Evolutionary conservation across 2,329 filamentous ascomycete species (phyloP), one percentile per base, ranked within the genome.

Genomic region (Ceratocystis lukuohia): DNA sequence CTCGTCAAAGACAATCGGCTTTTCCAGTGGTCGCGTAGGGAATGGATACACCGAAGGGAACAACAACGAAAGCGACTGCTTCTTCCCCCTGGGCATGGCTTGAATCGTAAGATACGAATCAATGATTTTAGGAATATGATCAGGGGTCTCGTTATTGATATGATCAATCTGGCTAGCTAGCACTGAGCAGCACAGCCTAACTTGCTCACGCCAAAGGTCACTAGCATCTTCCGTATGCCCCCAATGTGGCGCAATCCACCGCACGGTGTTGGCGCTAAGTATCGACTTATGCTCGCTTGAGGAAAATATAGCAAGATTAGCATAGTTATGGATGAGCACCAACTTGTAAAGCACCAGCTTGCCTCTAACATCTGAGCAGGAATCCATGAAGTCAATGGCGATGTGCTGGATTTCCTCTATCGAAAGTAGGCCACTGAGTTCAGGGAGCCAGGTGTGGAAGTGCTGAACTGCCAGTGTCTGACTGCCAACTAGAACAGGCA

Each of bases 401-500:
- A 96, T 88, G 71, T 96, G 88, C 64, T 96, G 79, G 59, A 96
- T 93, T 74, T 97, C 93, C 71, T 91, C 88, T 0, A 87, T 86
- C 3, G 82, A 84, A 72, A 97, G 81, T 46, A 94, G 80, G 1
- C 87, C 85, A 0, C 84, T 81, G 8, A 99, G 83, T 73, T 97
- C 93, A 0, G 94, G 93, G n/a, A 99, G 79, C 94, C 94, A 99
- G 0, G 89, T 89, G 73, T 97, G 93, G 74, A 97, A 96, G 74
- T 97, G 91, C 75, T 99, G 94, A 12, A 97, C 91, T 1, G 95
- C 86, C 62, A 99, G 79, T 0, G 94, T 97, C 76, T 99, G 96
- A 69, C 89, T 97, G 44, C 94, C 94, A 15, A 97, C 89, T 28
- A 97, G 79, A 20, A 92, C 86, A 0, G 94, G 89, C 1, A 91